Conservation (phyloP, 768 basidiomycete species). For the Podaxis sp. region DNA sequence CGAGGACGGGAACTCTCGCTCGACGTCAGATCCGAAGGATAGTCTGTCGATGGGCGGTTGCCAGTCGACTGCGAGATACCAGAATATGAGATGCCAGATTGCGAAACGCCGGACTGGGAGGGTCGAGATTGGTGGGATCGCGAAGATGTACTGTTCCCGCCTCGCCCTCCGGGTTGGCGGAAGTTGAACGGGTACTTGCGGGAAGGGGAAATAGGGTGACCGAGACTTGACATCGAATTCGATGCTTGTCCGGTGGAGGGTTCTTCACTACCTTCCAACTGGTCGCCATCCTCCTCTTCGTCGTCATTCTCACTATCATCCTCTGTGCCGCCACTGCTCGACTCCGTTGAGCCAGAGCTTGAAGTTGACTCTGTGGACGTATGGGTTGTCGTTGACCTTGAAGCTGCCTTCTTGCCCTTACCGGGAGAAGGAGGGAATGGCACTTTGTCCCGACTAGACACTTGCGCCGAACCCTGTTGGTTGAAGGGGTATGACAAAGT, state of each 20-base stretch:
- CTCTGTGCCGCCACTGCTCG: constrained; percentile 18
- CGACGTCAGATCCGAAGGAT: constrained; percentile 15
- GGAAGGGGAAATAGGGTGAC: constrained; percentile 60
- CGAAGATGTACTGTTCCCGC: constrained; percentile 10
- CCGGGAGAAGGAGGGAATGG: constrained; percentile 70
- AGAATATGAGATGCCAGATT: constrained; percentile 20
- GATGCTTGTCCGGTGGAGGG: constrained; percentile 64
- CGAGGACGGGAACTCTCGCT: constrained; percentile 13
- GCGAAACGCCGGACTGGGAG: constrained; percentile 9
- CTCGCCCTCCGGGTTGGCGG: constrained; percentile 37
- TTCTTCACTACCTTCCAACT: constrained; percentile 38
- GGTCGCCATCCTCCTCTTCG: constrained; percentile 29
- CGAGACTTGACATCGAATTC: constrained; percentile 82
- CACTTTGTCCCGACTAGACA: constrained; percentile 50
- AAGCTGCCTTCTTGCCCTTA: constrained; percentile 15
- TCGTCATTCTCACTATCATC: constrained; percentile 15
- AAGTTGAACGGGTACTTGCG: constrained; percentile 64
- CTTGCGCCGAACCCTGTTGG: constrained; percentile 49
- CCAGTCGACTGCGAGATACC: constrained; percentile 57
- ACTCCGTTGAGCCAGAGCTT: constrained; percentile 13
- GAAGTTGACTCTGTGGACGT: neutral
- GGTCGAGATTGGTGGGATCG: constrained; percentile 10
- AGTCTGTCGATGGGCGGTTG: constrained; percentile 58
- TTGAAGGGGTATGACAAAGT: constrained; percentile 70
- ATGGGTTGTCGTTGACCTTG: constrained; percentile 10